Evolutionary conservation across 345 rosid species (phyloP), one percentile per base, ranked within the genome.

Genomic region (Eutrema heterophyllum): DNA sequence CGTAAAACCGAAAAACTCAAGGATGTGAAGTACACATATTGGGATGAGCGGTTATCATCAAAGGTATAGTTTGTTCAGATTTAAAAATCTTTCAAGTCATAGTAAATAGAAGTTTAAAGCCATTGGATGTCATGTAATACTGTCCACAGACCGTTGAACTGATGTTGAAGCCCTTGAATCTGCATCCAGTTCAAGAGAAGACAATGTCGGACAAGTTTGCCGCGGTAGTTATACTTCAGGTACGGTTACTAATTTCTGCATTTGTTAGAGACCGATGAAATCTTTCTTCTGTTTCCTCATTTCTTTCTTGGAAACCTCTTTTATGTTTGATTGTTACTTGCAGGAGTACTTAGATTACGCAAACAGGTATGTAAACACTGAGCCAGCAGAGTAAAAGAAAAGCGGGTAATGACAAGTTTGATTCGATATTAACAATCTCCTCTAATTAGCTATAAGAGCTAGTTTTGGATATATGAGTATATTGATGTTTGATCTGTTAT

Each of bases 221-320:
- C 41, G 97, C 99, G 9, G 92, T 88, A 38, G 88, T 80, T 64
- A 95, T 95, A 80, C 96, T 95, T 72, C 97, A 92, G 96, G 99
- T 95, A 77, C 44, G 1, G 63, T 21, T 68, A 40, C 65, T 72
- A 48, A 7, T 58, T 35, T 15, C 45, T 63, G 65, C 30, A 6
- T 61, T 35, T 21, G 12, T 21, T 39, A 61, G 38, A 66, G 59
- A 69, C 36, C 7, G 3, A 49, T 48, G 46, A 30, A 46, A 40
- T 44, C 4, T 55, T 39, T 40, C 36, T 45, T 56, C 1, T 45
- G 1, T 38, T 46, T 57, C 45, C 36, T 59, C 11, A 5, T 72
- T 24, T 5, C 32, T 43, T 4, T 16, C 27, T 2, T 38, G 15
- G 30, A 62, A 53, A 49, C 45, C 55, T 56, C 64, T 55, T 50